phyloP scores from a whole-genome alignment of 164 flowering plant genomes.

The Pachysandra terminalis region DNA sequence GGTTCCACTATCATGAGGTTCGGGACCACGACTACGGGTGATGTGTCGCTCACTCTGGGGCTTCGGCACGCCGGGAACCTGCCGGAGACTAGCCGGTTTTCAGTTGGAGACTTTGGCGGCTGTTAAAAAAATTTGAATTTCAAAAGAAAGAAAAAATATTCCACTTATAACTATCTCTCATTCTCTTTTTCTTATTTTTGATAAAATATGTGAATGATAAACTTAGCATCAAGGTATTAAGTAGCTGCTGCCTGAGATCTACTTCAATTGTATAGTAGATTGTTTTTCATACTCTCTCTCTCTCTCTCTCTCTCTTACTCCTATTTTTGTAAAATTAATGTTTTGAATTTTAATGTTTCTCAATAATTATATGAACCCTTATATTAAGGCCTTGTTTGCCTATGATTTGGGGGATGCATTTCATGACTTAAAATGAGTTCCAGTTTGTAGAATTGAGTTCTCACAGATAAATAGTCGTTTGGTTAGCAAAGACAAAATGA shows the following conservation, averaged over 20 bases:
- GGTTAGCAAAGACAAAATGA: no score
- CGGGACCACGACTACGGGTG: slow-evolving; percentile 24
- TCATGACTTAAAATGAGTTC: no score
- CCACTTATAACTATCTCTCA: neutral
- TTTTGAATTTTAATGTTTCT: no score
- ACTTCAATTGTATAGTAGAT: slow-evolving; percentile 9
- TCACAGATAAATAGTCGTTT: no score
- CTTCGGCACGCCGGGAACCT: slow-evolving; percentile 34
- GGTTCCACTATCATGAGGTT: slow-evolving; percentile 14
- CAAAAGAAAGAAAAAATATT: neutral
- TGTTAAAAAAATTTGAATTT: slow-evolving; percentile 8
- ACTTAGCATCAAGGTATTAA: neutral
- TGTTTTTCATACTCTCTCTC: slow-evolving; percentile 3
- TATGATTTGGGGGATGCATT: no score
- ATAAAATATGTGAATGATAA: slow-evolving; percentile 1
- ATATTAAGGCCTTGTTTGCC: no score
- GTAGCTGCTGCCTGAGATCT: neutral
- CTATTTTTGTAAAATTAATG: no score
- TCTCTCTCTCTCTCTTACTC: no score
- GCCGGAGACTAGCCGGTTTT: no score
- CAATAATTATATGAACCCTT: no score
- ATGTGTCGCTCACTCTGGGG: slow-evolving; percentile 38
- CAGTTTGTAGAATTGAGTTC: no score
- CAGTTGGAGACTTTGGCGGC: slow-evolving; percentile 21
- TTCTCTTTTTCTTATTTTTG: neutral